phyloP scores from a whole-genome alignment of 768 basidiomycete species.

The Mycena venus region DNA sequence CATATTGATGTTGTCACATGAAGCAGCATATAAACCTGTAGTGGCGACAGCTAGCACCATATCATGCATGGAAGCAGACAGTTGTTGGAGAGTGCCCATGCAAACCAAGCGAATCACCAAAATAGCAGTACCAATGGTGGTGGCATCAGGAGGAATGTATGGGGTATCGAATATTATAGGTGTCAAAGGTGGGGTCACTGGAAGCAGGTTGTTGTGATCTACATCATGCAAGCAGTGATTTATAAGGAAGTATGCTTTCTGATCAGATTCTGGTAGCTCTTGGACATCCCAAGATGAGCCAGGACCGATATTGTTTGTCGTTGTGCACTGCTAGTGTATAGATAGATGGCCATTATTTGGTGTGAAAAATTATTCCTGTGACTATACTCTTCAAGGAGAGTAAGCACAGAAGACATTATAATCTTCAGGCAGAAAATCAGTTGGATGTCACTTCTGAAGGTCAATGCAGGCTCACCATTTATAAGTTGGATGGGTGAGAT shows the following conservation, averaged over 20 bases:
- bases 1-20: background rate
- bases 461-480: no score
- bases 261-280: conserved; percentile 43
- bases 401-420: conserved; percentile 32
- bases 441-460: no score
- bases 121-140: background rate
- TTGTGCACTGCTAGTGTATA: conserved; percentile 48
- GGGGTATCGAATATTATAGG: background rate
- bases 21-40: background rate
- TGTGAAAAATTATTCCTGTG: conserved; percentile 45
- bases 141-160: background rate
- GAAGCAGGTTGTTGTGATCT: no score
- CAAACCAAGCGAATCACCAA: no score
- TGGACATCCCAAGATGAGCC: conserved; percentile 42
- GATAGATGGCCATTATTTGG: conserved; percentile 44
- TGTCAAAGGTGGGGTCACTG: no score
- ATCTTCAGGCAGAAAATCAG: no score
- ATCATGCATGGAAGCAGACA: background rate
- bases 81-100: background rate
- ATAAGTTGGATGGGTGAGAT: no score
- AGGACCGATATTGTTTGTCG: conserved; percentile 47
- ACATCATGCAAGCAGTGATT: no score
- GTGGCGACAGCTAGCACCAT: background rate
- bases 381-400: conserved; percentile 45
- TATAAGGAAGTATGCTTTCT: conserved; percentile 18